Evolutionary conservation across 345 rosid species (phyloP).

Genomic region (Odontarrhena argentea): DNA sequence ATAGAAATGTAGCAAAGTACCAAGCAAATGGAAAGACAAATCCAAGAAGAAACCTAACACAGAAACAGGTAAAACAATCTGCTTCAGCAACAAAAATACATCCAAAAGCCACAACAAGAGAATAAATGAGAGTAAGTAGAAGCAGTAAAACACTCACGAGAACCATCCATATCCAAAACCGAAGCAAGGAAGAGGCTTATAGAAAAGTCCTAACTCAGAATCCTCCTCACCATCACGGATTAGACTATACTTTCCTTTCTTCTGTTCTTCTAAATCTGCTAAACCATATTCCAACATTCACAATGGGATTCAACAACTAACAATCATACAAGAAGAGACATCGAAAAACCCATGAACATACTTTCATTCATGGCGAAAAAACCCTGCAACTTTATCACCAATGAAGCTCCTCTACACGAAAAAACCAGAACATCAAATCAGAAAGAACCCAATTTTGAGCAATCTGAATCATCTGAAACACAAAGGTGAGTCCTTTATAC

Average conservation of each 20-base stretch:
- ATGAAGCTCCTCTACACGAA: conserved; percentile 16
- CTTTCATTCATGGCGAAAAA: conserved; percentile 33
- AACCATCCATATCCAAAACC: conserved; percentile 99
- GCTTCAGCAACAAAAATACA: conserved; percentile 11
- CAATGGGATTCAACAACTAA: conserved; percentile 7
- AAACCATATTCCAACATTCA: conserved; percentile 36
- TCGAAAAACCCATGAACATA: neutral
- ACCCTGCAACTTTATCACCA: neutral
- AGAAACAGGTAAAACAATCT: conserved; percentile 14
- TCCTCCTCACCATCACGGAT: conserved; percentile 52
- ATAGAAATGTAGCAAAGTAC: conserved; percentile 79
- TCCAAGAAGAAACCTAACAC: conserved; percentile 75
- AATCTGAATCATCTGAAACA: neutral
- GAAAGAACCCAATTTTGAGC: too few species aligned
- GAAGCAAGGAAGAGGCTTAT: conserved; percentile 90
- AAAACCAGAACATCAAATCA: conserved; percentile 25
- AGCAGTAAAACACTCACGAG: conserved; percentile 53
- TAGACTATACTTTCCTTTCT: conserved; percentile 55
- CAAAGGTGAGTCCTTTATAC: conserved; percentile 22
- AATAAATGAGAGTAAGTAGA: conserved; percentile 1
- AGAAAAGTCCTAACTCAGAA: conserved; percentile 59
- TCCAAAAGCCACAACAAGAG: neutral
- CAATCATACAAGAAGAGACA: conserved; percentile 2
- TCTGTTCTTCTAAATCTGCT: conserved; percentile 45
- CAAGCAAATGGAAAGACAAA: conserved; percentile 75